phyloP scores from a whole-genome alignment of 2,329 filamentous ascomycete species.

The Zalaria sp. region DNA sequence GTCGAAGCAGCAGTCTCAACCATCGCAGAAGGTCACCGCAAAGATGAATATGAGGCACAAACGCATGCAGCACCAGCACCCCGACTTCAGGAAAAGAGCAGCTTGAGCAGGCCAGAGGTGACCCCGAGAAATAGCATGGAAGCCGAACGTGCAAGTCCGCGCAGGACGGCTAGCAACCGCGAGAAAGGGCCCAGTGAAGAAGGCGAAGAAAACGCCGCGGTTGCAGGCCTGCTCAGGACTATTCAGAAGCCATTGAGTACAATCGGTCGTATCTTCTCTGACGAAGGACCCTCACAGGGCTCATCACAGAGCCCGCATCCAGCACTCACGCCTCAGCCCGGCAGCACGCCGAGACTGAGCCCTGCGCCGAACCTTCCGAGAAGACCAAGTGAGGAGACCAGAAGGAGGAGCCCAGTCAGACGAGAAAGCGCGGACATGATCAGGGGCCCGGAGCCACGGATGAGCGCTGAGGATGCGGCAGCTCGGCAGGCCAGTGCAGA shows the following conservation, averaged over 20 bases:
- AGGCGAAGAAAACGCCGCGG: constrained; percentile 63
- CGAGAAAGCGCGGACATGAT: background rate
- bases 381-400: constrained; percentile 21
- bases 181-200: constrained; percentile 12
- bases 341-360: constrained; percentile 35
- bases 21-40: constrained; percentile 78
- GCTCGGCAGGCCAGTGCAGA: constrained; percentile 85
- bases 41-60: constrained; percentile 31
- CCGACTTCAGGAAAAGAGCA: constrained; percentile 32
- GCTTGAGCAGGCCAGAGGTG: constrained; percentile 40
- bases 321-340: constrained; percentile 31
- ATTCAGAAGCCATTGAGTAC: constrained; percentile 85
- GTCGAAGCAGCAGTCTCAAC: constrained; percentile 94
- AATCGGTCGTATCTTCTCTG: constrained; percentile 90
- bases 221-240: constrained; percentile 71
- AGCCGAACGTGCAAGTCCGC: constrained; percentile 42
- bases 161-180: constrained; percentile 24
- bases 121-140: constrained; percentile 46
- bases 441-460: constrained; percentile 2
- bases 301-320: constrained; percentile 16
- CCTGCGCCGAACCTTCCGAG: constrained; percentile 31
- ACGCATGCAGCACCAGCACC: constrained; percentile 9
- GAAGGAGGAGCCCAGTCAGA: constrained; percentile 9
- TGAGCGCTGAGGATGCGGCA: constrained; percentile 72
- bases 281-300: constrained; percentile 29